Base-by-base conservation (phyloP, 2,329 filamentous ascomycete species). In the Apiospora sp. region DNA sequence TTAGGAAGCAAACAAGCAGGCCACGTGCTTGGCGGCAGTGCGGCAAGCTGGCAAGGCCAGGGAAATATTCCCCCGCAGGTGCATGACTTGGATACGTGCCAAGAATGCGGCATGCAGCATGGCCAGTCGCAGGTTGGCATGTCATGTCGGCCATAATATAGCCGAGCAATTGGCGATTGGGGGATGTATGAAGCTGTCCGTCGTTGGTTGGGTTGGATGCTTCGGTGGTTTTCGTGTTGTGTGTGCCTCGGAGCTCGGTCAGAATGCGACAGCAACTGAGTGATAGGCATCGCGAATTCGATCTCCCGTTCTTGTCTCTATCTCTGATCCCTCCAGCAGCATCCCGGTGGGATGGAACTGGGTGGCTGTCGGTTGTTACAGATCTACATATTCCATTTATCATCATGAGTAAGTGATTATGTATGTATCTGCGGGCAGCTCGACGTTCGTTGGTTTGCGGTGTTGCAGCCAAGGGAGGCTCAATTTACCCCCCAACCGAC, bases 31-130 rank as follows among this genome's bases (percentile, higher is more conserved):
- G 27, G 54, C 54, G 54, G 54, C 16, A 61, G 51, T 58, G 51
- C 51, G 51, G 51, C 51, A 58, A 16, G 27, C n/a, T n/a, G n/a
- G 24, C 48, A 24, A 14, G 22, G 48, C 22, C 27, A 34, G 51
- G 30, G 34, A n/a, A 64, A 64, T 13, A 41, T 41, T 41, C 12
- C 58, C 58, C 58, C 58, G 34, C 58, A 24, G 34, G 14, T 34
- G 58, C 58, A 64, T 64, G 58, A 64, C 58, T 64, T 64, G 58
- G 30, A 64, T 64, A 41, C 58, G 34, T 64, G 58, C 34, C 34
- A 64, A 64, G 58, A 4, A 14, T 13, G 58, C 34, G 58, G 58
- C 58, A 64, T 64, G 58, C 30, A 48, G 46, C 46, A 49, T 49
- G 2, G 7, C 58, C 58, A 64, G 58, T 64, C 58, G 34, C 58